Conservation (phyloP, 2,329 filamentous ascomycete species). For the Venturia carpophila region DNA sequence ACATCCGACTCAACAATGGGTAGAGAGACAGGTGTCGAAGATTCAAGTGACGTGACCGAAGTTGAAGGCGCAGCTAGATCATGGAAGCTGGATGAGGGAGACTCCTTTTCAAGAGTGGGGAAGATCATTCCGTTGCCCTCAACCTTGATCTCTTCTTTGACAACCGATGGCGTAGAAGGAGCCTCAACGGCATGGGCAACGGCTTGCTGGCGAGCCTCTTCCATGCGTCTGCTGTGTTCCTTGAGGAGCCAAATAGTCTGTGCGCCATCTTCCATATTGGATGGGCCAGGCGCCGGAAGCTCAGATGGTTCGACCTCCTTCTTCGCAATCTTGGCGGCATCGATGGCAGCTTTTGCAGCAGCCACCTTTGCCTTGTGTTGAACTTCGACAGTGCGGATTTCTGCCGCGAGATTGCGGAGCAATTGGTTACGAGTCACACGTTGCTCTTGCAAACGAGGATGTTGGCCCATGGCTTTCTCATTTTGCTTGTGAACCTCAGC, state of each 20-base stretch:
- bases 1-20: constrained; percentile 19
- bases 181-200: constrained; percentile 3
- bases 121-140: constrained; percentile 65
- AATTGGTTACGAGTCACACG: constrained; percentile 6
- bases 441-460: constrained; percentile 3
- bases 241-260: background rate
- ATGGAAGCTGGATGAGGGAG: constrained; percentile 71
- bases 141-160: constrained; percentile 8
- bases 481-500: constrained; percentile 5
- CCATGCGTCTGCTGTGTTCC: constrained; percentile 12
- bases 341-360: constrained; percentile 16
- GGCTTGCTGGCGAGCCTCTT: constrained; percentile 5
- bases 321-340: constrained; percentile 12
- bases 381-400: constrained; percentile 13
- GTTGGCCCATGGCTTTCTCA: constrained; percentile 11
- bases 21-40: constrained; percentile 17
- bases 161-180: background rate
- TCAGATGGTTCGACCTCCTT: constrained; percentile 7
- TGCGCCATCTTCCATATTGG: background rate
- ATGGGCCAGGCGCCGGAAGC: constrained; percentile 12
- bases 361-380: constrained; percentile 14
- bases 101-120: constrained; percentile 92
- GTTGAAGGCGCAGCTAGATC: constrained; percentile 40
- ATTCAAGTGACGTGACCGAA: constrained; percentile 14
- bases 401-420: constrained; percentile 16